These are phyloP conservation scores for Claviceps maximensis DNA, from an alignment of 2,329 filamentous ascomycete genomes.

Conservation along the genomic window DNA sequence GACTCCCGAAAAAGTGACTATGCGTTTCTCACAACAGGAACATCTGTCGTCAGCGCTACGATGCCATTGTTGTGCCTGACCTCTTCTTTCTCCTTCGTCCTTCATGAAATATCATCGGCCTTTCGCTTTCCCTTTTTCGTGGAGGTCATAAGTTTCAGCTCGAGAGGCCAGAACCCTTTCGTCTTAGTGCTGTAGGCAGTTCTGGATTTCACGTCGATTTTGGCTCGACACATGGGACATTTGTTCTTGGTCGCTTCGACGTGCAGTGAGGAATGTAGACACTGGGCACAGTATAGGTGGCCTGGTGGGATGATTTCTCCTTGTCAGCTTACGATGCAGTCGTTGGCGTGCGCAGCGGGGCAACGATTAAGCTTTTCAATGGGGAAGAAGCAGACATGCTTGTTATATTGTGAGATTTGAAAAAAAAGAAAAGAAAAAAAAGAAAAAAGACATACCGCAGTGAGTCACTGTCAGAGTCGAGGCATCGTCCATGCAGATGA, in stretches of 20 bases:
- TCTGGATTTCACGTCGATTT: slow-evolving; percentile 36
- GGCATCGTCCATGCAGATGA: slow-evolving; percentile 54
- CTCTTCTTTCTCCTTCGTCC: background rate
- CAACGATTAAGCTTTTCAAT: too few species aligned
- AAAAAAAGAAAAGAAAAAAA: too few species aligned
- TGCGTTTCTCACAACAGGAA: too few species aligned
- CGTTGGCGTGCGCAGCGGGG: background rate
- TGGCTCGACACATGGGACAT: slow-evolving; percentile 51
- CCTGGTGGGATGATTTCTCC: slow-evolving; percentile 18
- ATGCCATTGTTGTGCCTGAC: too few species aligned
- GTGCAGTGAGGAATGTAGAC: slow-evolving; percentile 46
- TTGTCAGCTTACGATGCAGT: background rate
- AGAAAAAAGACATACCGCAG: slow-evolving; percentile 42
- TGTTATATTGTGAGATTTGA: too few species aligned
- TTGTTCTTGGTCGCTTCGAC: slow-evolving; percentile 41
- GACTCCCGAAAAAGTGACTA: too few species aligned
- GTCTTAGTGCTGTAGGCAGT: slow-evolving; percentile 28
- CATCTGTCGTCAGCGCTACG: too few species aligned
- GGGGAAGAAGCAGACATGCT: too few species aligned
- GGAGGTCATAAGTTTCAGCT: slow-evolving; percentile 48
- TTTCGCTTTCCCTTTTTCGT: slow-evolving; percentile 36
- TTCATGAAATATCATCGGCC: slow-evolving; percentile 16
- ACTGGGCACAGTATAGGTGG: slow-evolving; percentile 51
- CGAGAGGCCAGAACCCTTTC: slow-evolving; percentile 43
- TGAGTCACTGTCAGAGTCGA: slow-evolving; percentile 48